phyloP scores from a whole-genome alignment of 768 basidiomycete genomes.

The Psilocybe tampanensis region DNA sequence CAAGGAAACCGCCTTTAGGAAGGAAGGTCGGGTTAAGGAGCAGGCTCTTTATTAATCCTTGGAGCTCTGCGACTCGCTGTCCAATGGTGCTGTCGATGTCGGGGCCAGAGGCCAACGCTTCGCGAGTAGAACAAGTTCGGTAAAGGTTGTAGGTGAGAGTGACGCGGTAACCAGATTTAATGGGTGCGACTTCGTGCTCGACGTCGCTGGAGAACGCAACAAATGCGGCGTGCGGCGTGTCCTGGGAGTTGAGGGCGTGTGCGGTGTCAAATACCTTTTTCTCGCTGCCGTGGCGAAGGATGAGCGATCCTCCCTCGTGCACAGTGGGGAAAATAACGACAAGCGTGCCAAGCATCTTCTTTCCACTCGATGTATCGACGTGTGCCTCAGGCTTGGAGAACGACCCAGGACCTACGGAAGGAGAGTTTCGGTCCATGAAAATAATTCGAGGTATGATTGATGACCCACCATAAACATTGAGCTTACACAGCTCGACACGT shows the following conservation, averaged over 20 bases:
- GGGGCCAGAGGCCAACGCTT: neutral
- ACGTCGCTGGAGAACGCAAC: constrained; percentile 41
- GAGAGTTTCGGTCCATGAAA: no score
- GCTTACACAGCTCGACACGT: constrained; percentile 41
- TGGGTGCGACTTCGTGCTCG: constrained; percentile 38
- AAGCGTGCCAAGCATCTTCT: constrained; percentile 49
- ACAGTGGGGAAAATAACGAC: constrained; percentile 45
- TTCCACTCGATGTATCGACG: constrained; percentile 39
- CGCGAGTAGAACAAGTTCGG: constrained; percentile 9
- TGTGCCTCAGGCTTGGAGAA: constrained; percentile 56
- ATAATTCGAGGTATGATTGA: no score
- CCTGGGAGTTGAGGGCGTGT: constrained; percentile 14
- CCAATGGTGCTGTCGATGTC: no score
- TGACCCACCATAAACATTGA: constrained; percentile 47
- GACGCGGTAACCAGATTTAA: constrained; percentile 38
- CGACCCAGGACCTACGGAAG: constrained; percentile 20
- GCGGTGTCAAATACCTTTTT: constrained; percentile 41
- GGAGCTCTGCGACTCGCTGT: no score
- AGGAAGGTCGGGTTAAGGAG: no score
- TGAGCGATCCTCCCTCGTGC: constrained; percentile 44
- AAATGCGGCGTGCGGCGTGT: constrained; percentile 31
- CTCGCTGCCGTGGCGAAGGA: constrained; percentile 29
- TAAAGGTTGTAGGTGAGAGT: constrained; percentile 47
- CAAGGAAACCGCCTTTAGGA: no score
- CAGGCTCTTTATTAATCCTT: no score